Base-by-base conservation (phyloP, 1,284 basidiomycete species). In the Moesziomyces antarcticus region DNA sequence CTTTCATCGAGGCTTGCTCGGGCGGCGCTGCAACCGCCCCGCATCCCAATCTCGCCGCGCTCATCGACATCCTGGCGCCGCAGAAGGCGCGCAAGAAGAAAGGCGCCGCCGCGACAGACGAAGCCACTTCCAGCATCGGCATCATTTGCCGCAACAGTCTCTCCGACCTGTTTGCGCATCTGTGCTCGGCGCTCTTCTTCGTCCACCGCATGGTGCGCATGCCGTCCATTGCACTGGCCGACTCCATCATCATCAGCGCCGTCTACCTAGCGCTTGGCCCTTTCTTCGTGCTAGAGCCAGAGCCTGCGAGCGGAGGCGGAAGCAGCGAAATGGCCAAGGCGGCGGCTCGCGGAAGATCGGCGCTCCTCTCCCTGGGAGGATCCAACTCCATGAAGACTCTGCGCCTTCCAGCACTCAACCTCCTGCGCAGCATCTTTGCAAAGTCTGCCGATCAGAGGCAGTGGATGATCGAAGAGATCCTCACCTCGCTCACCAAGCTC, bases 391-490 rank as follows among this genome's bases (percentile, higher is more conserved):
- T 96, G 90, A 89, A 91, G 72, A 91, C 90, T 3, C 83, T 98
- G 63, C 87, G 93, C 50, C 85, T 93, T 52, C 91, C 95, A 75
- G 91, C 92, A 0, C 85, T 97, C 43, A 89, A 90, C 1, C 87
- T 96, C 62, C 90, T 97, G 68, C 72, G 65, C 9, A 78, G 93
- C 91, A 90, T 96, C 30, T 98, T 97, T 80, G 92, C 93, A 8
- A 91, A 90, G 68, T 90, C 97, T 74, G 90, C 92, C 63, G 90
- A 91, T 41, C 96, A 99, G 84, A 87, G 96, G 1, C 89, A 90
- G 1, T 97, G 94, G 94, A 96, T 98, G 70, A 91, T 99, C 21
- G 94, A 97, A 82, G 96, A 98, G 84, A 94, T 98, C 33, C 84
- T 99, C 20, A 89, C 90, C 4, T 94, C 93, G 0, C 86, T 98